These are phyloP conservation scores for Blastocystis hominis DNA, from an alignment of 352 stramenopile species.

Conservation along the genomic window DNA sequence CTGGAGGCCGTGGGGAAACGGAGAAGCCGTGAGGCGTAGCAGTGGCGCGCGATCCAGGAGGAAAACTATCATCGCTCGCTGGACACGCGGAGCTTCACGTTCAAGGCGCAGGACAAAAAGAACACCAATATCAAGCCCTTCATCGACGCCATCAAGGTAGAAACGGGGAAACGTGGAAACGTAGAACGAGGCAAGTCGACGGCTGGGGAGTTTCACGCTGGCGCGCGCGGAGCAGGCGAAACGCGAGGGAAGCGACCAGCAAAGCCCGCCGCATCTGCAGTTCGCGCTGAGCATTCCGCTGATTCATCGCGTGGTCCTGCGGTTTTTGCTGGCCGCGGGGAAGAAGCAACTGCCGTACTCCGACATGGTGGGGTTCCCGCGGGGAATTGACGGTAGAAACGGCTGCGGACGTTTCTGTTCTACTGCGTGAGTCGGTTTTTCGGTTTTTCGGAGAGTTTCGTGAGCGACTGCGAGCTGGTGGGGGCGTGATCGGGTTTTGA, in stretches of 20 bases:
- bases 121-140: neutral
- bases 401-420: neutral
- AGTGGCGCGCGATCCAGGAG: slow-evolving; percentile 8
- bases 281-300: neutral
- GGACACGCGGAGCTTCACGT: slow-evolving; percentile 21
- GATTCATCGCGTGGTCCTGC: neutral
- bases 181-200: too few species aligned
- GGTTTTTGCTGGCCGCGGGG: neutral
- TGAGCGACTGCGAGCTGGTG: neutral
- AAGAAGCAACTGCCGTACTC: neutral
- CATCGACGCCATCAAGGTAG: neutral
- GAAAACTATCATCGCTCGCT: slow-evolving; percentile 11
- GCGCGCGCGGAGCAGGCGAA: neutral
- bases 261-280: neutral
- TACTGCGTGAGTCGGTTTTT: neutral
- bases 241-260: neutral
- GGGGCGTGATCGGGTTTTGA: neutral
- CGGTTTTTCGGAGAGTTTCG: neutral
- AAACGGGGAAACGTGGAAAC: too few species aligned
- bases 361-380: neutral
- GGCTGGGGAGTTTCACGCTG: too few species aligned
- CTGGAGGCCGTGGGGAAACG: neutral
- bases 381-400: neutral
- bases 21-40: neutral
- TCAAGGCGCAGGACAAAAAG: slow-evolving; percentile 27